A percentile compares a stretch with the other conserved stretches of the same genome.
Conservation (phyloP, 169 alveolate species). For the Eimeria necatrix region DNA sequence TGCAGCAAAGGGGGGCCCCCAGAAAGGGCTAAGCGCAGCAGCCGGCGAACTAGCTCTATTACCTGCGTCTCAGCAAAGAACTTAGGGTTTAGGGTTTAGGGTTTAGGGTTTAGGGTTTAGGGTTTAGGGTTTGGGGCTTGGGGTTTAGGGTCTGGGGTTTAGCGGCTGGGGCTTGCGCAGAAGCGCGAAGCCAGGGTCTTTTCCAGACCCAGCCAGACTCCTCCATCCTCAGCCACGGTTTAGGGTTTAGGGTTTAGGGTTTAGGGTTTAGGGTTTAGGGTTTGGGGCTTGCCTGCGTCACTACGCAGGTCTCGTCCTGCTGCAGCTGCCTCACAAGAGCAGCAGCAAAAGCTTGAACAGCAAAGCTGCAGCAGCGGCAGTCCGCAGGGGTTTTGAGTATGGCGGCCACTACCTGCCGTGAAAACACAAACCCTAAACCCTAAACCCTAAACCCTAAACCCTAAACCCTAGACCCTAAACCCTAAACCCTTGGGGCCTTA, state of each 20-base stretch:
- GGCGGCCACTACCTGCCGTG: not conserved
- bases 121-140: conserved; percentile 4
- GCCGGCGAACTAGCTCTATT: not conserved
- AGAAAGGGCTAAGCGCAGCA: not conserved
- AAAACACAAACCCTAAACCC: not conserved
- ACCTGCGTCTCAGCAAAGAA: not conserved
- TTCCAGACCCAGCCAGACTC: no score
- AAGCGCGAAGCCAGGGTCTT: no score
- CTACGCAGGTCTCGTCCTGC: not conserved
- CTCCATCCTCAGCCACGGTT: not conserved
- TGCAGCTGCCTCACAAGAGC: not conserved
- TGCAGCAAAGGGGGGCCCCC: not conserved
- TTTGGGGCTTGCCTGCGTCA: not conserved
- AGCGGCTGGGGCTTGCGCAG: not conserved
- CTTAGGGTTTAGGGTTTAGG: conserved; percentile 20
- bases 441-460: not conserved
- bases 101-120: conserved; percentile 51
- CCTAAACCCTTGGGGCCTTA: conserved; percentile 16
- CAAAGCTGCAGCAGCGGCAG: conserved; percentile 19
- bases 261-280: conserved; percentile 59
- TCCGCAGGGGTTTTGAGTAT: not conserved
- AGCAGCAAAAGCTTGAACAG: not conserved
- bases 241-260: conserved; percentile 47
- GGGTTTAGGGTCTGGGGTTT: not conserved
- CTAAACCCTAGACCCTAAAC: conserved; percentile 32